Evolutionary conservation across 73 alveolate species (phyloP).

Genomic region (Paramecium bursaria): DNA sequence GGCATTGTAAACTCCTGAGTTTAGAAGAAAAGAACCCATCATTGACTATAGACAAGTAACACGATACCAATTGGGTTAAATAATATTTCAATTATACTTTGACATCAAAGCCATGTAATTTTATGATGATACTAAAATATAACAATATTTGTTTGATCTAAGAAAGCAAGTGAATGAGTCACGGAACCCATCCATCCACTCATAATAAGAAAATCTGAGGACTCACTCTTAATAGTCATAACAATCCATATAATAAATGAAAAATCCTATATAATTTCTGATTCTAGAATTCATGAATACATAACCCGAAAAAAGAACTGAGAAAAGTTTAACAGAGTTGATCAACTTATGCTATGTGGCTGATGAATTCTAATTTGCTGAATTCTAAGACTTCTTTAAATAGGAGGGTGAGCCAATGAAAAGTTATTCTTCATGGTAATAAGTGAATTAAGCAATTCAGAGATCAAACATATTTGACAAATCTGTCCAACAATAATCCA

Average conservation of each 20-base stretch:
- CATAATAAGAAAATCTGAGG: constrained; percentile 3
- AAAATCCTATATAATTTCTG: background rate
- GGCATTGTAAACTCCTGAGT: constrained; percentile 4
- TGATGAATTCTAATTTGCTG: no score
- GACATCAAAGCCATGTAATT: constrained; percentile 2
- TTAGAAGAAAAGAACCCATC: constrained; percentile 23
- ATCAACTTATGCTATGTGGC: no score
- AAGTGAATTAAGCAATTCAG: no score
- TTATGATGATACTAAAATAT: background rate
- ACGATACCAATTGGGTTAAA: background rate
- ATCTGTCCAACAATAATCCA: background rate
- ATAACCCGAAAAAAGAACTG: background rate
- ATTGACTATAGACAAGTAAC: background rate
- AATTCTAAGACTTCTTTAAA: no score
- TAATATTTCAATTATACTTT: background rate
- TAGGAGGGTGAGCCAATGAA: no score
- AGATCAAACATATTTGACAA: background rate
- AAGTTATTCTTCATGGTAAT: constrained; percentile 1
- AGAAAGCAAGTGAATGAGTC: background rate
- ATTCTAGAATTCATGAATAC: background rate
- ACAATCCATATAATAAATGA: background rate
- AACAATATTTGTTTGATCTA: constrained; percentile 6
- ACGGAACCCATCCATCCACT: background rate
- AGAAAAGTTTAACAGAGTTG: background rate
- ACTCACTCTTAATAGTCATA: constrained; percentile 1